Base-by-base conservation (phyloP, 1,284 basidiomycete genomes). In the Rhodofomes roseus region DNA sequence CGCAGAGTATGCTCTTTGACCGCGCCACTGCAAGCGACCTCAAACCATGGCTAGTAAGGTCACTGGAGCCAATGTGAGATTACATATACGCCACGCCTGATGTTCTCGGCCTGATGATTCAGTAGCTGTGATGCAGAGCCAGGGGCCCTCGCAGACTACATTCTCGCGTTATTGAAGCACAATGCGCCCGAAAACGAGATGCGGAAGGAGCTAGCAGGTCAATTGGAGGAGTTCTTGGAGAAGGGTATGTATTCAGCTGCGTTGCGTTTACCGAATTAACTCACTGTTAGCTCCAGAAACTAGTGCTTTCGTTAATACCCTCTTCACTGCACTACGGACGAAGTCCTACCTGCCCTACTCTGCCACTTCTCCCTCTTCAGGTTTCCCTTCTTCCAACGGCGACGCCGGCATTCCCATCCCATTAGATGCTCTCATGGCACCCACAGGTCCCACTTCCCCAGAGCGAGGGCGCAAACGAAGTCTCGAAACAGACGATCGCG, bases 51-150 rank as follows among this genome's bases (percentile, higher is more conserved):
- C 87, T 95, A 55, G 80, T 92, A 54, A 83, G 83, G 63, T 90
- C 87, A 0, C 83, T 95, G 51, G 93, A 93, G 74, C 93, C 93
- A 63, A 92, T 95, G 93, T 93, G 65, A 57, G 83, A 36, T 20
- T 71, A 68, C 55, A 59, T 48, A 56, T 60, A 64, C 58, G 29
- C 56, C 55, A 56, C 48, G 46, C 34, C 9, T 34, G 22, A 16
- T 36, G n/a, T 11, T 5, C 12, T 40, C 53, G n/a, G n/a, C 11
- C 27, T 51, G 29, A 54, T 44, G 4, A 51, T 63, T 66, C 59
- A 58, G 27, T 70, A 97, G 95, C 80, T 97, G 94, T 72, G 96
- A 98, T 74, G 96, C 96, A 56, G 96, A 98, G 73, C 95, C 96
- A 25, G 88, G 90, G 36, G 94, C 96, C 22, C 85, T 98, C 55